A percentile compares a stretch with the other conserved stretches of the same genome.
These are phyloP conservation scores for Alternaria sp. DNA, from an alignment of 2,329 filamentous ascomycete genomes.

Conservation along the genomic window DNA sequence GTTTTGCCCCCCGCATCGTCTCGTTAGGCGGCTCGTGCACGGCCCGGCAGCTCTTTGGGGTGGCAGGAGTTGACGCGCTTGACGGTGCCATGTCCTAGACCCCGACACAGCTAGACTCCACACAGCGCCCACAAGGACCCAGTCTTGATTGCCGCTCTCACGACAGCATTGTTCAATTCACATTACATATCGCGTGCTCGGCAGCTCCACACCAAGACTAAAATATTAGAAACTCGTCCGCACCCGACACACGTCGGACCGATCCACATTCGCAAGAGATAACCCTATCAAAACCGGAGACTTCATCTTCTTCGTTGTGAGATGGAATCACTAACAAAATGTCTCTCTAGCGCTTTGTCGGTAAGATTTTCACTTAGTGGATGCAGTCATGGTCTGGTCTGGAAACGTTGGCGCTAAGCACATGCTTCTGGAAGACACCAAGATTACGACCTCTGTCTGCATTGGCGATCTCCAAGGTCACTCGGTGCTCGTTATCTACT, in stretches of 20 bases:
- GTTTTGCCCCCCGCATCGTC: slow-evolving; percentile 8
- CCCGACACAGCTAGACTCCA: slow-evolving; percentile 1
- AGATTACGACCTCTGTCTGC: neutral
- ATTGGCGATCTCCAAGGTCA: slow-evolving; percentile 1
- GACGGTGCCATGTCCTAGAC: neutral
- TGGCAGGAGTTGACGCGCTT: slow-evolving; percentile 9
- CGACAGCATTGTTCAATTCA: neutral
- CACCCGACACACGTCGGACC: neutral
- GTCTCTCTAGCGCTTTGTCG: neutral
- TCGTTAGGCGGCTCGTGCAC: slow-evolving; percentile 7
- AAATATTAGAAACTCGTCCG: neutral
- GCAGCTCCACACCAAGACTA: slow-evolving; percentile 3
- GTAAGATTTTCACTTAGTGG: neutral
- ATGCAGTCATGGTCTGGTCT: neutral
- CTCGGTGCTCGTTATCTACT: slow-evolving; percentile 10
- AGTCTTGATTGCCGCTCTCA: slow-evolving; percentile 4
- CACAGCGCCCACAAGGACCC: neutral
- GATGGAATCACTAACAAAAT: slow-evolving; percentile 2
- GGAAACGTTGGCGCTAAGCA: slow-evolving; percentile 1
- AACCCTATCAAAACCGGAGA: slow-evolving; percentile 2
- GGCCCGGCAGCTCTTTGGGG: neutral
- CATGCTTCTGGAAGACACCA: neutral
- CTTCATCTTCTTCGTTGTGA: neutral
- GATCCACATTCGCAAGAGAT: neutral
- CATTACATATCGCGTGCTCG: slow-evolving; percentile 13